Evolutionary conservation across 441 rosid genomes (phyloP).

Genomic region (Melastoma candidum): DNA sequence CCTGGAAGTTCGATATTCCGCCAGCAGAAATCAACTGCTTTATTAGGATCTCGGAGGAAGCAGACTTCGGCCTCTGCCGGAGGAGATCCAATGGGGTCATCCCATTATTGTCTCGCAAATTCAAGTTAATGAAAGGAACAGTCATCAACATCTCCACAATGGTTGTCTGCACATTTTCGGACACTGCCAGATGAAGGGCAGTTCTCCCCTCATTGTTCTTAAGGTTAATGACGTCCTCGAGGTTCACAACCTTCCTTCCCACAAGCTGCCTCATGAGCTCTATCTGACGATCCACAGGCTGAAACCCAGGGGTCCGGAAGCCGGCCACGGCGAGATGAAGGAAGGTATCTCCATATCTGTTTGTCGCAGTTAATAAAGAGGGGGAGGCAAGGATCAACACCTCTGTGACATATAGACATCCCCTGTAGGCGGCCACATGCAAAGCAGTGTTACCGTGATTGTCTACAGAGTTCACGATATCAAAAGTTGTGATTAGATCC

Average conservation of each 20-base stretch:
- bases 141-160: slow-evolving; percentile 65
- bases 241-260: slow-evolving; percentile 27
- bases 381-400: slow-evolving; percentile 43
- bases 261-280: slow-evolving; percentile 57
- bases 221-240: slow-evolving; percentile 45
- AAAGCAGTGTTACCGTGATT: slow-evolving; percentile 75
- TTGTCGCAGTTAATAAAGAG: slow-evolving; percentile 29
- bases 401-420: slow-evolving; percentile 47
- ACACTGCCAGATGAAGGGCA: slow-evolving; percentile 66
- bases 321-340: slow-evolving; percentile 84
- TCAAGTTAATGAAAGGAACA: slow-evolving; percentile 42
- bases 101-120: slow-evolving; percentile 50
- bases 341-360: slow-evolving; percentile 66
- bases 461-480: slow-evolving; percentile 37
- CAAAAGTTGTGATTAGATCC: slow-evolving; percentile 43
- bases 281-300: slow-evolving; percentile 59
- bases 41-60: slow-evolving; percentile 62
- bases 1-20: slow-evolving; percentile 42
- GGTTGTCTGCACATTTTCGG: slow-evolving; percentile 48
- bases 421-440: slow-evolving; percentile 75
- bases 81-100: slow-evolving; percentile 86
- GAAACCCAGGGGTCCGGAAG: slow-evolving; percentile 67
- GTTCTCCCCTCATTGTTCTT: slow-evolving; percentile 69
- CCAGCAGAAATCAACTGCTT: slow-evolving; percentile 79
- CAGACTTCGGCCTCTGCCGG: slow-evolving; percentile 50